Conservation (phyloP, 164 flowering plant genomes). For the Vitis vinifera region DNA sequence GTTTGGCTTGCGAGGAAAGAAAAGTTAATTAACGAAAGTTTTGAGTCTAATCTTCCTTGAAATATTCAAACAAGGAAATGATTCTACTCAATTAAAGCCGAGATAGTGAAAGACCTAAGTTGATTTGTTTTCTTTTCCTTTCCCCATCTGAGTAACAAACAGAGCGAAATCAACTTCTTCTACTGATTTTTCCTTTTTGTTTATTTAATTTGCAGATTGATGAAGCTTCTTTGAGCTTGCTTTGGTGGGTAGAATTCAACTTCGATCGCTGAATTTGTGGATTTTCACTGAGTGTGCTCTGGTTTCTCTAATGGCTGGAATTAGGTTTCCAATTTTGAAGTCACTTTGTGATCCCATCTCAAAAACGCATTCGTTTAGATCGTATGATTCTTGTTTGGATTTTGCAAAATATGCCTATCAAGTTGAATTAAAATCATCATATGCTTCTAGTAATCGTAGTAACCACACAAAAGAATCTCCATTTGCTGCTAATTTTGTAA, state of each 20-base stretch:
- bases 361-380: slow-evolving; percentile 5
- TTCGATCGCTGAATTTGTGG: background rate
- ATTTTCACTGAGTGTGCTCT: background rate
- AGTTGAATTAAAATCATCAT: slow-evolving; percentile 13
- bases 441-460: slow-evolving; percentile 9
- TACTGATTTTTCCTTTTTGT: background rate
- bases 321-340: slow-evolving; percentile 27
- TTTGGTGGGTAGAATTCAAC: background rate
- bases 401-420: slow-evolving; percentile 2
- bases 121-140: background rate
- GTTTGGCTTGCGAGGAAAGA: background rate
- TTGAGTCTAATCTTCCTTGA: background rate
- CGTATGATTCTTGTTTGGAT: background rate
- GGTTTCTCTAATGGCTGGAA: slow-evolving; percentile 28
- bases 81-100: background rate
- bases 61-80: too few species aligned
- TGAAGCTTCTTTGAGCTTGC: background rate
- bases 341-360: slow-evolving; percentile 13
- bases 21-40: background rate
- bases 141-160: background rate
- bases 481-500: background rate
- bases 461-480: slow-evolving; percentile 9
- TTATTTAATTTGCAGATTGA: background rate
- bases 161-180: background rate
- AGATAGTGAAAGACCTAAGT: background rate